Evolutionary conservation across 768 basidiomycete genomes (phyloP), one percentile per base, ranked within the genome.

Genomic region (Tephrocybe sp.): DNA sequence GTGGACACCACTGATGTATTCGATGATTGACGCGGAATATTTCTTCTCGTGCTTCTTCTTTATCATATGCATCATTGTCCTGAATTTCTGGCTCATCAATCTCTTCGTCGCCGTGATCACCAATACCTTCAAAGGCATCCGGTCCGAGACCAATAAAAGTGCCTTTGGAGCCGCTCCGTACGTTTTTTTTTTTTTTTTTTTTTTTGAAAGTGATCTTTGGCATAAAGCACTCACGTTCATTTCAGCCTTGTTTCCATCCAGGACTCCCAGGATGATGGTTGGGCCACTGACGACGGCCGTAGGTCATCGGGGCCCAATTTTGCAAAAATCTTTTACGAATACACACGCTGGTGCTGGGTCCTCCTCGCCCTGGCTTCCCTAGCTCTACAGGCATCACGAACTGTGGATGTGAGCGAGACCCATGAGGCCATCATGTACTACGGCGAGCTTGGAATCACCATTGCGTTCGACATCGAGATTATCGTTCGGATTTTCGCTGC

Each of bases 31-130:
- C 60, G 76, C 94, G 0, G 96, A 98, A 62, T 95, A 86, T 68
- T 90, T 88, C 63, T 70, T 86, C n/a, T 90, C 92, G 1, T 87
- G 80, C 55, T 73, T 94, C 52, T 98, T 91, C 71, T 97, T 91
- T 72, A 85, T 98, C 53, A 69, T 84, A 26, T 85, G 85, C 48
- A 73, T 98, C 53, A 71, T 98, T 56, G 79, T 97, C 19, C 77
- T 98, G 59, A 96, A 98, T 67, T 92, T 97, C 65, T 92, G 91
- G 91, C 75, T 96, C 51, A 86, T 95, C 74, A 93, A 94, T 64
- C 68, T 97, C 39, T 89, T 95, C 64, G 91, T 97, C 49, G 94
- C 95, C 14, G 93, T 97, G n/a, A 95, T 96, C 55, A 92, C 92
- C 23, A 89, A 92, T 61, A 90, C 91, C 0, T 98, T 98, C 65